Evolutionary conservation across 2,329 filamentous ascomycete species (phyloP).

Genomic region (Penicillium griseofulvum): DNA sequence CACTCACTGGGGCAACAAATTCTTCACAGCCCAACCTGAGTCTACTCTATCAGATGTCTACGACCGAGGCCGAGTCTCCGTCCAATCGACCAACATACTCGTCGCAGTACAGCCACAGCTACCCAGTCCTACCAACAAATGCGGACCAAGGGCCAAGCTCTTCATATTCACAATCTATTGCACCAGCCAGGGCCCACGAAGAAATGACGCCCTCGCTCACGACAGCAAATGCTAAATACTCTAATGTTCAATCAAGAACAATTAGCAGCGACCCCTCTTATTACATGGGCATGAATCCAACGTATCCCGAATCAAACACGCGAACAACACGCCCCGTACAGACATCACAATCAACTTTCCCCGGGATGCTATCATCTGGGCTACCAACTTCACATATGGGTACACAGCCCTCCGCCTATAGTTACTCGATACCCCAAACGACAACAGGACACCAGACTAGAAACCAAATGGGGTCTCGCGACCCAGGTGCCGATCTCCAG

Average conservation of each 20-base stretch:
- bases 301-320: constrained; percentile 33
- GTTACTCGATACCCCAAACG: constrained; percentile 22
- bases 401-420: constrained; percentile 21
- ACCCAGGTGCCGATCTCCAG: constrained; percentile 17
- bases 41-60: constrained; percentile 68
- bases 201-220: constrained; percentile 21
- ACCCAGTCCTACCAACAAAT: constrained; percentile 22
- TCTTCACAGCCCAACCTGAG: constrained; percentile 81
- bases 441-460: constrained; percentile 13
- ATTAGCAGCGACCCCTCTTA: constrained; percentile 41
- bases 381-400: constrained; percentile 22
- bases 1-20: constrained; percentile 81
- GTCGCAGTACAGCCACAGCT: constrained; percentile 32
- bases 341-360: constrained; percentile 20
- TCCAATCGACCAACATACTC: constrained; percentile 32
- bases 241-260: constrained; percentile 42
- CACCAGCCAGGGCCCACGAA: constrained; percentile 27
- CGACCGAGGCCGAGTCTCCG: constrained; percentile 25
- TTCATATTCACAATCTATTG: constrained; percentile 32
- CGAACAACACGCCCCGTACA: constrained; percentile 26
- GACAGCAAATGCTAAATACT: constrained; percentile 24
- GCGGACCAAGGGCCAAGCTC: constrained; percentile 19
- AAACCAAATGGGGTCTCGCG: constrained; percentile 16
- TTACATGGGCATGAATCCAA: constrained; percentile 49
- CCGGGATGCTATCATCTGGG: constrained; percentile 14